Conservation (phyloP, 2,329 filamentous ascomycete species). For the Epichloe amarillans region DNA sequence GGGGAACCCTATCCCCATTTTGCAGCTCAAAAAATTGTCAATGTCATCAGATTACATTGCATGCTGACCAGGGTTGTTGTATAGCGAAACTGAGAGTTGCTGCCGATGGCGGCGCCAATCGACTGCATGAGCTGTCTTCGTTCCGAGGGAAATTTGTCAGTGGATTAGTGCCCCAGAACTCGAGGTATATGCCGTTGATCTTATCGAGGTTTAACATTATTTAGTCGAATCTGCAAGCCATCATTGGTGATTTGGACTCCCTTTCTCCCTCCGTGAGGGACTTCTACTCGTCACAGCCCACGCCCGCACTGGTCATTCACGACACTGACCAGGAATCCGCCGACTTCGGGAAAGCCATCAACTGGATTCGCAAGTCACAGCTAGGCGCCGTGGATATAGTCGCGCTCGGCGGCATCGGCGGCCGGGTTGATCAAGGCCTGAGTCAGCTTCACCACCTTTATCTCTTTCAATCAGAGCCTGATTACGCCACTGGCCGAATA, state of each 20-base stretch:
- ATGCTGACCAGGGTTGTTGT: not conserved
- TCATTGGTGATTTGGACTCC: constrained; percentile 90
- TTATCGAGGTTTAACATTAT: not conserved
- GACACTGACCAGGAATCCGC: constrained; percentile 77
- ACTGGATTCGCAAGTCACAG: constrained; percentile 35
- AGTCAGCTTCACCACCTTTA: constrained; percentile 81
- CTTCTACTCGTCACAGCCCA: constrained; percentile 48
- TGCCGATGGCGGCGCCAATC: constrained; percentile 85
- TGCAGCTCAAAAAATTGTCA: too few species aligned
- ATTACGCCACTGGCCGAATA: constrained; percentile 42
- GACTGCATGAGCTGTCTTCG: constrained; percentile 39
- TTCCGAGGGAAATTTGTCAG: constrained; percentile 30
- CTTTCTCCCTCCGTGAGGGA: constrained; percentile 45
- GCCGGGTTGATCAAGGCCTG: constrained; percentile 83
- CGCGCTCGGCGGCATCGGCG: constrained; percentile 72
- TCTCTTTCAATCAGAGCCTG: constrained; percentile 39
- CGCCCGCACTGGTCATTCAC: constrained; percentile 46
- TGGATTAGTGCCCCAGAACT: constrained; percentile 1
- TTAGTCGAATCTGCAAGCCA: constrained; percentile 50
- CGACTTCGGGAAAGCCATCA: constrained; percentile 77
- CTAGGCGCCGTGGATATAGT: constrained; percentile 47
- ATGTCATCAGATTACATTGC: too few species aligned
- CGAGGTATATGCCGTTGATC: not conserved
- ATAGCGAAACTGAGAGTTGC: constrained; percentile 59
- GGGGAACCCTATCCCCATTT: too few species aligned